Evolutionary conservation across 306 rosid genomes (phyloP), one percentile per base, ranked within the genome.

Genomic region (Echinosophora koreensis): DNA sequence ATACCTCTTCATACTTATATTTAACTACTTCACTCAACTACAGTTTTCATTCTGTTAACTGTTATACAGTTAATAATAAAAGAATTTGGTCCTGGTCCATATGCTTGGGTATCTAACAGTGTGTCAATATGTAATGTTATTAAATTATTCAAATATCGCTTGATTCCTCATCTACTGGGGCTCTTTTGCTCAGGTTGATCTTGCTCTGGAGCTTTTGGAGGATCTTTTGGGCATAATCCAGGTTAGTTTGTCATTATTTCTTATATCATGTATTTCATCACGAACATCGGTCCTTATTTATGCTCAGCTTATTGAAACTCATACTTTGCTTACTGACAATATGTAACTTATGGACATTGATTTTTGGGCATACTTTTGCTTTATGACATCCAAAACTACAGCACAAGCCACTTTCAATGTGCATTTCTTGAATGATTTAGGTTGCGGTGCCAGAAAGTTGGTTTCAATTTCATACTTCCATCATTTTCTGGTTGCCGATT

Each of bases 151-250:
- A 60, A 28, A 69, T 74, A 77, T 76, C 39, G 42, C 72, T 72
- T 75, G 38, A 32, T 60, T 80, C 73, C 70, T 84, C 54, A 62
- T 81, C 69, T 56, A 30, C 22, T 60, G 60, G 52, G 42, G 61
- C 34, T 71, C 76, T 74, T 80, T 81, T 76, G 77, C 47, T 15
- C 76, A 94, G 98, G 90, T 91, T 75, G 98, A 94, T 87, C 94
- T 94, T 78, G 89, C 88, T 72, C 74, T 91, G 76, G 98, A 94
- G 90, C 96, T 94, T 77, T 82, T 91, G 71, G 97, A 91, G 88
- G 98, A 94, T 85, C 98, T 94, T 71, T 86, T 91, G 87, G 98
- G 98, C 55, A 71, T 81, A 82, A 83, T 94, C 78, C 98, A 90
- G 93, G 98, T 94, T 69, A 35, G 68, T 18, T 73, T 61, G 38